Evolutionary conservation across 2,329 filamentous ascomycete genomes (phyloP).

Genomic region (Cephalotrichum gorgonifer): DNA sequence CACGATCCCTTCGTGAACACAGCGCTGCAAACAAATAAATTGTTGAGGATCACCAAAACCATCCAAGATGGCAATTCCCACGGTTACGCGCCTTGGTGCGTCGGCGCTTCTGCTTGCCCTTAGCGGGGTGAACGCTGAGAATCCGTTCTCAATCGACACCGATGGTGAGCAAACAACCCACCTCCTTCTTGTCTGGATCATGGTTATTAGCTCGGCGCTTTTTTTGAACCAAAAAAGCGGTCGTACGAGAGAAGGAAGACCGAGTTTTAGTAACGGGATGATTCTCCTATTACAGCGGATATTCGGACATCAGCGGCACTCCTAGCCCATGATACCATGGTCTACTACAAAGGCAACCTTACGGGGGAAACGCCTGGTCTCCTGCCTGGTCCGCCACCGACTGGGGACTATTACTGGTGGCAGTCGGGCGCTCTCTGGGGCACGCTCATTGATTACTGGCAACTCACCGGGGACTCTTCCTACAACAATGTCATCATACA

Average conservation of each 20-base stretch:
- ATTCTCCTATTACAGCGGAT: conserved; percentile 24
- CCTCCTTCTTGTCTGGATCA: background rate
- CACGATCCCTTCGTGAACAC: no score
- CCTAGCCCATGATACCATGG: conserved; percentile 40
- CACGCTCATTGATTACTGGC: conserved; percentile 60
- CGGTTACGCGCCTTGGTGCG: conserved; percentile 7
- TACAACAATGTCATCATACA: conserved; percentile 51
- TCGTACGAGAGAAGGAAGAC: background rate
- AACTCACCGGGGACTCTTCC: conserved; percentile 51
- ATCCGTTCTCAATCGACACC: conserved; percentile 18
- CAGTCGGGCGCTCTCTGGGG: conserved; percentile 61
- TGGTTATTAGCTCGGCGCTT: background rate
- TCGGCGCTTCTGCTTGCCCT: conserved; percentile 6
- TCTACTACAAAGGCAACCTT: conserved; percentile 39
- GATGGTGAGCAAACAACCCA: conserved; percentile 13
- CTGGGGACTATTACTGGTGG: conserved; percentile 63
- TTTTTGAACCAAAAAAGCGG: background rate
- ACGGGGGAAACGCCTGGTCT: conserved; percentile 44
- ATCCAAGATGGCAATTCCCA: background rate
- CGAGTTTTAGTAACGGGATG: background rate
- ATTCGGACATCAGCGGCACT: conserved; percentile 34
- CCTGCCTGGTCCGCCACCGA: conserved; percentile 42
- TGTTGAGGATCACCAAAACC: background rate
- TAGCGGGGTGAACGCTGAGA: conserved; percentile 11
- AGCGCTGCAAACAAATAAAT: background rate